Conservation (phyloP, 495 filamentous ascomycete genomes). For the Aspergillus ostianus region DNA sequence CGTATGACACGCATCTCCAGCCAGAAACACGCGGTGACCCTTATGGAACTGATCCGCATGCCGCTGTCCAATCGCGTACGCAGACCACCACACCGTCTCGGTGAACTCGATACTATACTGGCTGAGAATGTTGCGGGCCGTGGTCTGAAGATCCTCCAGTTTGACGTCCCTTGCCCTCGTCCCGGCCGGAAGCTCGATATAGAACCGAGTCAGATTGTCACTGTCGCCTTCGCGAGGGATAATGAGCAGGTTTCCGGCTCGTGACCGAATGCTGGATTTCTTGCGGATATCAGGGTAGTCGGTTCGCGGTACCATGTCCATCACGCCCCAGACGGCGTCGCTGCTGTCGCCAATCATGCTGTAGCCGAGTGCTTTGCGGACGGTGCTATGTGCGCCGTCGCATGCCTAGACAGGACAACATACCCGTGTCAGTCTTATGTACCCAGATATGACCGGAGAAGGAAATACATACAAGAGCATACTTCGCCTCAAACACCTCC, state of each 20-base stretch:
- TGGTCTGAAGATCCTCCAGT: slow-evolving; percentile 54
- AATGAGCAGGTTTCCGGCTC: slow-evolving; percentile 62
- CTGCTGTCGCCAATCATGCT: slow-evolving; percentile 72
- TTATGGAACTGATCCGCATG: slow-evolving; percentile 55
- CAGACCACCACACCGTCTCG: slow-evolving; percentile 56
- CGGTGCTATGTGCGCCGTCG: slow-evolving; percentile 73
- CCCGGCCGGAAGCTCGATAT: slow-evolving; percentile 64
- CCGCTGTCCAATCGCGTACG: slow-evolving; percentile 59
- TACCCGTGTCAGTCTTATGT: too few relatives aligned
- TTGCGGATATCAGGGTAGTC: slow-evolving; percentile 81
- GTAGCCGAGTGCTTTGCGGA: slow-evolving; percentile 66
- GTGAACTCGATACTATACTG: slow-evolving; percentile 54
- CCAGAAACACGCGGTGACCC: slow-evolving; percentile 53
- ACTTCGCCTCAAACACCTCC: slow-evolving; percentile 61
- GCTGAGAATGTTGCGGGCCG: slow-evolving; percentile 57
- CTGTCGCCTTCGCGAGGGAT: slow-evolving; percentile 67
- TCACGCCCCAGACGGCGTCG: slow-evolving; percentile 78
- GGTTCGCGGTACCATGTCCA: slow-evolving; percentile 75
- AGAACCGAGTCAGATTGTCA: slow-evolving; percentile 65
- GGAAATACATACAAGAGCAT: slow-evolving; percentile 56
- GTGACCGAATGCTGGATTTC: slow-evolving; percentile 61
- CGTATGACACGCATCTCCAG: slow-evolving; percentile 61
- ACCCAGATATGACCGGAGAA: not conserved
- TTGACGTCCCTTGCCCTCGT: slow-evolving; percentile 39
- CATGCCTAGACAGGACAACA: slow-evolving; percentile 50